phyloP scores from a whole-genome alignment of 768 basidiomycete species.

The Leucocoprinus sp. region DNA sequence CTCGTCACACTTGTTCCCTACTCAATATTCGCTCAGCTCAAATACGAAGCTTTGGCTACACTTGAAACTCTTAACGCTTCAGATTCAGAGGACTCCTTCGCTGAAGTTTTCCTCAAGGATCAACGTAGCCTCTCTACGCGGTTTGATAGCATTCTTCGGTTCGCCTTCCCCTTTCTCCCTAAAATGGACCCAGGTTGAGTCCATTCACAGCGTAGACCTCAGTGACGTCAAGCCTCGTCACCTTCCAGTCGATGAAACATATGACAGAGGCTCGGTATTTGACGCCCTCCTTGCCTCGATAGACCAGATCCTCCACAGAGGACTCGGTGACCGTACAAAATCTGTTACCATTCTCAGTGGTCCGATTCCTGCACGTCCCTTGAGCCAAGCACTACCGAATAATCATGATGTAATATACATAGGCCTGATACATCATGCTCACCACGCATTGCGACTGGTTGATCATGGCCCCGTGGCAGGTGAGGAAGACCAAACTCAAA shows the following conservation, averaged over 20 bases:
- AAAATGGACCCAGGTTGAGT: background rate
- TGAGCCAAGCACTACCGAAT: slow-evolving; percentile 49
- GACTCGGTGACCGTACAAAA: slow-evolving; percentile 65
- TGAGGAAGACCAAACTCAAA: slow-evolving; percentile 41
- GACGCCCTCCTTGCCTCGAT: slow-evolving; percentile 49
- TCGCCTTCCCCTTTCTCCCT: slow-evolving; percentile 16
- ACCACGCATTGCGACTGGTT: slow-evolving; percentile 74
- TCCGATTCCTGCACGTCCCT: slow-evolving; percentile 33
- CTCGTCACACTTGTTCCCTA: background rate
- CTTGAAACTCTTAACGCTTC: slow-evolving; percentile 51
- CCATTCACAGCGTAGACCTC: slow-evolving; percentile 49
- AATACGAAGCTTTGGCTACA: slow-evolving; percentile 67
- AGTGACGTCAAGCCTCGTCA: slow-evolving; percentile 37
- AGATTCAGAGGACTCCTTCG: slow-evolving; percentile 53
- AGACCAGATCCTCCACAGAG: slow-evolving; percentile 43
- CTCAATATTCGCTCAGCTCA: slow-evolving; percentile 39
- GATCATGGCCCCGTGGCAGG: slow-evolving; percentile 86
- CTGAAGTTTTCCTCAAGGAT: slow-evolving; percentile 65
- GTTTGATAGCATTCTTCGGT: slow-evolving; percentile 72
- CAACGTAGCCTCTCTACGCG: slow-evolving; percentile 52
- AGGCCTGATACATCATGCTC: slow-evolving; percentile 67
- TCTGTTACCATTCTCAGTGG: slow-evolving; percentile 56
- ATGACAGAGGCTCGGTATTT: slow-evolving; percentile 56
- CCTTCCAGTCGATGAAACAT: slow-evolving; percentile 32
- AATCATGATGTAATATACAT: slow-evolving; percentile 47